Evolutionary conservation across 768 basidiomycete genomes (phyloP), one percentile per base, ranked within the genome.

Genomic region (Rickenella mellea): DNA sequence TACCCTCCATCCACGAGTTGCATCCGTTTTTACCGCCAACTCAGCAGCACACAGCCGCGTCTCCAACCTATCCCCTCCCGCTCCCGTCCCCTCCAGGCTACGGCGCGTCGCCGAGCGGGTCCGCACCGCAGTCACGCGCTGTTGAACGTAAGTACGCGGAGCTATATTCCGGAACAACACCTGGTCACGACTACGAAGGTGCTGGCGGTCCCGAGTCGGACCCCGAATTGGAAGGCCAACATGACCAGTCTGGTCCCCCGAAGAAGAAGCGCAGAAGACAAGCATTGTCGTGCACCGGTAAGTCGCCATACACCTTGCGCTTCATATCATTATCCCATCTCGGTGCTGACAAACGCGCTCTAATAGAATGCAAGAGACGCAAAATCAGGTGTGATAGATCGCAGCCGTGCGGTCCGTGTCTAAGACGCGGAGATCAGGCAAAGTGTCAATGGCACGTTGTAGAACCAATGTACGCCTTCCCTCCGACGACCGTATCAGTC

Each of bases 361-460:
- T n/a, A n/a, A n/a, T n/a, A 87, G 87, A 88, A 60, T 89, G 86
- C 60, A 89, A 89, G 60, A 66, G 86, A 52, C 73, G 86, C 32
- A 89, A 90, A 69, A 88, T 89, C 61, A 84, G 83, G 57, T 90
- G 87, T 59, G 85, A 90, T 66, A 83, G 87, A 57, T 70, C 75
- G 12, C 83, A 86, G 51, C 87, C 87, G 39, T 90, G 87, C 60
- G 76, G 79, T 10, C 85, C 85, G 10, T 90, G 87, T 59, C 69
- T 74, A 45, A 74, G 82, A 48, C 76, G 87, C 57, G 83, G 83
- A 47, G 87, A 90, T 65, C 76, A 80, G 62, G 68, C 68, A 39
- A 83, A 80, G 57, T 90, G 87, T 56, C 79, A 83, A 54, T 90
- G 87, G 87, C 76, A 81, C 57, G 74, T 82, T 44, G 70, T 88